These are phyloP conservation scores for Candida awuae DNA, from an alignment of 805 yeast species.

Conservation along the genomic window DNA sequence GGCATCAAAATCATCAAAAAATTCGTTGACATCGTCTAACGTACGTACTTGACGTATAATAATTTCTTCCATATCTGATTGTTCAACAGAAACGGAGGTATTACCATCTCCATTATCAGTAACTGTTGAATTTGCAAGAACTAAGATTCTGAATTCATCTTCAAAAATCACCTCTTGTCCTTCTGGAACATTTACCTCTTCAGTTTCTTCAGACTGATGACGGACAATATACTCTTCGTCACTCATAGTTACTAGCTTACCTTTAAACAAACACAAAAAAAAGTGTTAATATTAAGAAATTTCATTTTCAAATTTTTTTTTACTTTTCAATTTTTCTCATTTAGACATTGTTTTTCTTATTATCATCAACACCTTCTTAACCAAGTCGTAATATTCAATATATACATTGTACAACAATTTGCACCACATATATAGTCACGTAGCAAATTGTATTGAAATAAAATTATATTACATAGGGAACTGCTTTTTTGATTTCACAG, in stretches of 20 bases:
- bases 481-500: no score
- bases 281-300: no score
- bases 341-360: no score
- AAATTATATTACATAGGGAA: no score
- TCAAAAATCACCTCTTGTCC: conserved; percentile 7
- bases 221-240: conserved; percentile 14
- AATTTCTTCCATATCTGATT: conserved; percentile 40
- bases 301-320: neutral
- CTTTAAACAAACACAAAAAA: no score
- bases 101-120: neutral
- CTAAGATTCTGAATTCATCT: conserved; percentile 12
- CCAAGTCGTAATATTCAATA: no score
- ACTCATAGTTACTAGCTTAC: conserved; percentile 10
- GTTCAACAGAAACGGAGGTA: conserved; percentile 27
- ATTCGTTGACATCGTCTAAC: conserved; percentile 41
- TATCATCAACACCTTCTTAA: no score
- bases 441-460: no score
- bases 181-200: neutral
- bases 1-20: conserved; percentile 47
- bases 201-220: conserved; percentile 10
- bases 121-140: conserved; percentile 8
- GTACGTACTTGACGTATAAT: conserved; percentile 27
- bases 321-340: neutral
- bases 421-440: no score
- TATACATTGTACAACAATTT: no score